Conservation (phyloP, 805 yeast species). For the Ogataea wickerhamii region DNA sequence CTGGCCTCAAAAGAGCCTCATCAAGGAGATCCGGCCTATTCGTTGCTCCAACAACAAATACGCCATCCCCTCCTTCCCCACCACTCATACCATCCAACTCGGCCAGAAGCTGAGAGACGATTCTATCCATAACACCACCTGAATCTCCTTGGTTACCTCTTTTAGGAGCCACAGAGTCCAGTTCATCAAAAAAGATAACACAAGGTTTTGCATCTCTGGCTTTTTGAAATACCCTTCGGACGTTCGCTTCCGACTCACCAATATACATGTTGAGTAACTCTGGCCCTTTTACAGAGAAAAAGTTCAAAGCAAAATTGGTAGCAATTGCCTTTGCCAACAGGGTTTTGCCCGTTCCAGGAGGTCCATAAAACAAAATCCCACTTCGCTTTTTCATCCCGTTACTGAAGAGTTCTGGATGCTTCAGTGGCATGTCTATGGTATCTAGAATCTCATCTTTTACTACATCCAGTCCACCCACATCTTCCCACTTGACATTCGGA, state of each 20-base stretch:
- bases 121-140: constrained; percentile 98
- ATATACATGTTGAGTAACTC: constrained; percentile 95
- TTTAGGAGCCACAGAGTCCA: constrained; percentile 97
- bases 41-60: constrained; percentile 98
- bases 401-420: constrained; percentile 84
- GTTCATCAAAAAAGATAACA: constrained; percentile 94
- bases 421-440: constrained; percentile 93
- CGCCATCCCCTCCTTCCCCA: constrained; percentile 75
- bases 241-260: constrained; percentile 98
- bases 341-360: constrained; percentile 98
- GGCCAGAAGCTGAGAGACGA: constrained; percentile 90
- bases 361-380: constrained; percentile 94
- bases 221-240: constrained; percentile 85
- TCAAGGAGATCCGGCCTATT: constrained; percentile 94
- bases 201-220: constrained; percentile 98
- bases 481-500: constrained; percentile 95
- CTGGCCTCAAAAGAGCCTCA: constrained; percentile 90
- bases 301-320: constrained; percentile 87
- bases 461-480: constrained; percentile 89
- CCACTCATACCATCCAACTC: constrained; percentile 96
- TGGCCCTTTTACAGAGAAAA: constrained; percentile 96
- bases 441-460: constrained; percentile 92
- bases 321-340: constrained; percentile 96
- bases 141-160: constrained; percentile 99
- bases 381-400: constrained; percentile 90